These are phyloP conservation scores for Dactylellina leptospora DNA, from an alignment of 2,329 filamentous ascomycete genomes.

Conservation along the genomic window DNA sequence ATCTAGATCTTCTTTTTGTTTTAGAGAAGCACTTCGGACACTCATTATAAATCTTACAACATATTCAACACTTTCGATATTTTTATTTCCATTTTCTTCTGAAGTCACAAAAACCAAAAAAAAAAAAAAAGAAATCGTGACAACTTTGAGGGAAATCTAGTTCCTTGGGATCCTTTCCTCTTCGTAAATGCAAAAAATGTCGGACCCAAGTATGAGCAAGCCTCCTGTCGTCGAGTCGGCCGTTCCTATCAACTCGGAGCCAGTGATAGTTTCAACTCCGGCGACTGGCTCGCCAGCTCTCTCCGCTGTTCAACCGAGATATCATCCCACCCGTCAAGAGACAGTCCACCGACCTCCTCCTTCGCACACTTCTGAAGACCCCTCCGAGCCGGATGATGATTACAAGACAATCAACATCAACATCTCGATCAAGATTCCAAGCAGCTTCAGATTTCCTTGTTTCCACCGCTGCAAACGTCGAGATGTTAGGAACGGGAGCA, in stretches of 20 bases:
- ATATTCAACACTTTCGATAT: slow-evolving; percentile 37
- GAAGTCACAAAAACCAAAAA: background rate
- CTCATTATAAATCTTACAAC: slow-evolving; percentile 46
- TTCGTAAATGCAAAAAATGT: slow-evolving; percentile 1
- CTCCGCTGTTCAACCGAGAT: background rate
- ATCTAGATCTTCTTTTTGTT: no score
- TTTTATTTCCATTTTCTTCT: background rate
- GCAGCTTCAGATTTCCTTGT: slow-evolving; percentile 27
- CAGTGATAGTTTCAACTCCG: background rate
- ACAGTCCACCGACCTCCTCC: slow-evolving; percentile 24
- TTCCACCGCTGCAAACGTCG: slow-evolving; percentile 25
- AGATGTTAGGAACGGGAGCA: background rate
- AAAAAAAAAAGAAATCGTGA: background rate
- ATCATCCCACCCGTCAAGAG: slow-evolving; percentile 1
- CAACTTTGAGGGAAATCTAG: slow-evolving; percentile 15
- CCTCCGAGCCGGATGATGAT: slow-evolving; percentile 23
- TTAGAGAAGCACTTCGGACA: slow-evolving; percentile 32
- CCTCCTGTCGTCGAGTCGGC: slow-evolving; percentile 16
- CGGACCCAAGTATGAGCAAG: slow-evolving; percentile 9
- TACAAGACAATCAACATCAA: slow-evolving; percentile 48
- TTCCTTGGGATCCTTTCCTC: slow-evolving; percentile 20
- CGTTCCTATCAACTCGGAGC: background rate
- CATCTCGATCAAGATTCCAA: slow-evolving; percentile 43
- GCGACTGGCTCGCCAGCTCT: background rate
- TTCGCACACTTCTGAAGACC: background rate